Conservation (phyloP, 2,329 filamentous ascomycete genomes). For the Alternaria ventricosa region DNA sequence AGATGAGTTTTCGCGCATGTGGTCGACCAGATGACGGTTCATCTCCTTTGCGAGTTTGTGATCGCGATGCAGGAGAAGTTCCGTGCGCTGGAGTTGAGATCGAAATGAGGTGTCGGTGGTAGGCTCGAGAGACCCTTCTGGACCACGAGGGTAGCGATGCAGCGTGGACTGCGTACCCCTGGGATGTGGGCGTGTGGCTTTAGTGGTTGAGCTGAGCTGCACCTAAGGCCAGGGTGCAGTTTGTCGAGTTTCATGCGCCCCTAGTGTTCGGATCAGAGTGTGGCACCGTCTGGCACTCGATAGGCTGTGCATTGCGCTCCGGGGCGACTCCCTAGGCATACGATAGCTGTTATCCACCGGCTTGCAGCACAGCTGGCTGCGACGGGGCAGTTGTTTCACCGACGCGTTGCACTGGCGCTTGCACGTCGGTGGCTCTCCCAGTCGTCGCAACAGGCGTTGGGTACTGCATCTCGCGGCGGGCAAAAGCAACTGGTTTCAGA, state of each 20-base stretch:
- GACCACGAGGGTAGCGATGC: constrained; percentile 6
- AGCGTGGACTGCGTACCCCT: constrained; percentile 3
- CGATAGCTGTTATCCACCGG: constrained; percentile 16
- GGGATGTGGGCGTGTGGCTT: constrained; percentile 10
- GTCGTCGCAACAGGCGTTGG: constrained; percentile 6
- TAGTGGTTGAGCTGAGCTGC: constrained; percentile 15
- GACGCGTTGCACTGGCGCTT: constrained; percentile 19
- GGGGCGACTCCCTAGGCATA: constrained; percentile 4
- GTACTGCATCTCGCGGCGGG: neutral
- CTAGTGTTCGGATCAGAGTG: constrained; percentile 16
- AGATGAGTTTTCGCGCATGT: neutral
- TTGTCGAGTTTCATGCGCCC: constrained; percentile 28
- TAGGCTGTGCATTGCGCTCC: constrained; percentile 15
- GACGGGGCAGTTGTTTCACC: constrained; percentile 19
- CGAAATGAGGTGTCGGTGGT: constrained; percentile 6
- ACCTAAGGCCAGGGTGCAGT: constrained; percentile 10
- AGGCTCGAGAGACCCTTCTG: constrained; percentile 2
- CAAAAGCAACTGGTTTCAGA: constrained; percentile 13
- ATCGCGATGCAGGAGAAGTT: constrained; percentile 12
- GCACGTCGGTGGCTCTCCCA: neutral
- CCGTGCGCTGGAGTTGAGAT: constrained; percentile 10
- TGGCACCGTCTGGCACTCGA: constrained; percentile 8
- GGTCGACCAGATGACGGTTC: neutral
- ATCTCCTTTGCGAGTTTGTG: neutral
- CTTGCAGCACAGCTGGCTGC: constrained; percentile 10